phyloP scores from a whole-genome alignment of 306 rosid genomes.

The Rubus parviflorus region DNA sequence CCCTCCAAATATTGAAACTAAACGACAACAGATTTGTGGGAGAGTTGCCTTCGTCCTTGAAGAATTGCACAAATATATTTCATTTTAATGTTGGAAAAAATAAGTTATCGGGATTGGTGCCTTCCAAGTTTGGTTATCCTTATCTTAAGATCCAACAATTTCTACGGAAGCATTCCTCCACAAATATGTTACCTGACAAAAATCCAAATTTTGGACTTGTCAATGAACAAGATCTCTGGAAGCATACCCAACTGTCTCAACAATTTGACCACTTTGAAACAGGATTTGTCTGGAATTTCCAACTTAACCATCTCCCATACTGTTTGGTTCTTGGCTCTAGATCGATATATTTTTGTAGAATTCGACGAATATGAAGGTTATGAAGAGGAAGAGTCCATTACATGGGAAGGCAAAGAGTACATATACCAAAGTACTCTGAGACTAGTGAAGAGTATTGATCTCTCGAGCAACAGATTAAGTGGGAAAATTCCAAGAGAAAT shows the following conservation, averaged over 20 bases:
- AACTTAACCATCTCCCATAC: no score
- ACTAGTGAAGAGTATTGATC: background rate
- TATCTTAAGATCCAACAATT: conserved; percentile 3
- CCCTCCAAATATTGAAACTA: no score
- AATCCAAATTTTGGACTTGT: conserved; percentile 20
- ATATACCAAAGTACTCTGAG: background rate
- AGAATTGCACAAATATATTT: no score
- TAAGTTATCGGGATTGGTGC: conserved; percentile 12
- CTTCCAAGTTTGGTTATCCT: conserved; percentile 14
- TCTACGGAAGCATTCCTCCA: conserved; percentile 9
- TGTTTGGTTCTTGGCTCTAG: no score
- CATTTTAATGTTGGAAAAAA: conserved; percentile 20
- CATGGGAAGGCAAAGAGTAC: no score
- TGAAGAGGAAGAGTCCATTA: no score
- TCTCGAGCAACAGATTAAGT: conserved; percentile 20
- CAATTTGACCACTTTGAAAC: background rate
- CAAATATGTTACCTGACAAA: background rate
- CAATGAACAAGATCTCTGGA: conserved; percentile 13
- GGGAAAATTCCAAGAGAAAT: conserved; percentile 33
- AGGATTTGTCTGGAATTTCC: background rate
- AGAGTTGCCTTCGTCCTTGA: background rate
- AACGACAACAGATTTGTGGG: no score
- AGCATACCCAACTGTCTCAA: conserved; percentile 3
- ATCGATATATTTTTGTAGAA: accelerated
- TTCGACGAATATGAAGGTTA: no score